phyloP scores from a whole-genome alignment of 2,329 filamentous ascomycete genomes.

The Purpureocillium lavendulum region DNA sequence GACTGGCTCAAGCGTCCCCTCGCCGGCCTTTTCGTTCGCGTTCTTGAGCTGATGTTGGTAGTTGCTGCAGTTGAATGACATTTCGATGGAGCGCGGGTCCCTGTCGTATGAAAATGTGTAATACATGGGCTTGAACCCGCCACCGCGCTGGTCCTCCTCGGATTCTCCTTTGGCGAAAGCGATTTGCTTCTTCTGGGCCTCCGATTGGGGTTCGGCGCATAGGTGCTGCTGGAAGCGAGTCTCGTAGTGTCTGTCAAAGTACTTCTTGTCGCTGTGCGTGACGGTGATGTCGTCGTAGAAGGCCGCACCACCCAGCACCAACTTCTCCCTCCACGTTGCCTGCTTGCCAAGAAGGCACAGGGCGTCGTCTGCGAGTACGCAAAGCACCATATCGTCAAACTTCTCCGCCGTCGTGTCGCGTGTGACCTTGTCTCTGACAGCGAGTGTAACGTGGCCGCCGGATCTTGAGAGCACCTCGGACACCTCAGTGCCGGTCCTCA shows the following conservation, averaged over 20 bases:
- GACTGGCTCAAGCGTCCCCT: slow-evolving; percentile 43
- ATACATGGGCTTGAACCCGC: slow-evolving; percentile 56
- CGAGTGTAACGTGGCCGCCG: slow-evolving; percentile 43
- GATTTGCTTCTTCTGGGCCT: slow-evolving; percentile 29
- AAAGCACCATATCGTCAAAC: slow-evolving; percentile 61
- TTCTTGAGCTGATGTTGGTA: slow-evolving; percentile 64
- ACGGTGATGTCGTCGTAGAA: slow-evolving; percentile 65
- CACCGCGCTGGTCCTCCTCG: slow-evolving; percentile 31
- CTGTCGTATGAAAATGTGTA: slow-evolving; percentile 51
- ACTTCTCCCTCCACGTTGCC: slow-evolving; percentile 52
- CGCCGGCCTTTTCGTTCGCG: slow-evolving; percentile 11
- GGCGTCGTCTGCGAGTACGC: slow-evolving; percentile 55
- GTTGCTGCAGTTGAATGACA: slow-evolving; percentile 69
- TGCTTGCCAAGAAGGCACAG: slow-evolving; percentile 50
- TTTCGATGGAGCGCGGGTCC: slow-evolving; percentile 52
- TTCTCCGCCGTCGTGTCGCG: slow-evolving; percentile 44
- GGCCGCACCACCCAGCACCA: slow-evolving; percentile 62
- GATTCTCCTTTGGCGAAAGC: slow-evolving; percentile 29
- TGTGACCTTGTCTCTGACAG: slow-evolving; percentile 37
- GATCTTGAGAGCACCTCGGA: slow-evolving; percentile 41
- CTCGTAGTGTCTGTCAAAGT: slow-evolving; percentile 63
- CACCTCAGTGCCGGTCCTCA: slow-evolving; percentile 49
- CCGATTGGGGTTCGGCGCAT: slow-evolving; percentile 36
- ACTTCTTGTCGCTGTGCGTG: slow-evolving; percentile 56
- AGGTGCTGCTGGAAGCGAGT: slow-evolving; percentile 45